Conservation (phyloP, 176 grass and related monocot species). For the Carex littledalei region DNA sequence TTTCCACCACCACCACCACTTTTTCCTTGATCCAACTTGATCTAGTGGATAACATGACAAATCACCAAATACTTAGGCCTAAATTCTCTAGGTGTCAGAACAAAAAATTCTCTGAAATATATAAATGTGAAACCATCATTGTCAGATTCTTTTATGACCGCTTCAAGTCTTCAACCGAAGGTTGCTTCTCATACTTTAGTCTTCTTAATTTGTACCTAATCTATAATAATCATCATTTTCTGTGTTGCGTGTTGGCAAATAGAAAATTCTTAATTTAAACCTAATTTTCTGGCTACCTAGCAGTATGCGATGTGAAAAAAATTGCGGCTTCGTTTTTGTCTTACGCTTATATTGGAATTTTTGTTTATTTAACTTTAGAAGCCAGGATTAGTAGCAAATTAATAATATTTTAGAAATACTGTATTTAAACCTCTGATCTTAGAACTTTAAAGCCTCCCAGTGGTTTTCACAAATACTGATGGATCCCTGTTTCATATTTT, state of each 20-base stretch:
- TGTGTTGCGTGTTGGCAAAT: neutral
- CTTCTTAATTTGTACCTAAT: neutral
- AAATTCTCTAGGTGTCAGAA: neutral
- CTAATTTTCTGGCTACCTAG: neutral
- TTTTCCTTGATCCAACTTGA: neutral
- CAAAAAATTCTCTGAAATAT: neutral
- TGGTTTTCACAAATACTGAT: neutral
- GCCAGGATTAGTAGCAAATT: neutral
- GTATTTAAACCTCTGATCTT: neutral
- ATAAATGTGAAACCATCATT: neutral
- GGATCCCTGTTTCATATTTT: neutral
- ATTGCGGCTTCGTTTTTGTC: neutral
- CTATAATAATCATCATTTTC: neutral
- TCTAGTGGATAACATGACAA: neutral
- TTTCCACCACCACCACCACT: neutral
- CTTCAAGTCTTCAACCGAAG: neutral
- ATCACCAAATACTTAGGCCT: neutral
- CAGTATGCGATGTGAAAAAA: neutral
- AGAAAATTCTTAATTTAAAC: neutral
- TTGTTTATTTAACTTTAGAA: neutral
- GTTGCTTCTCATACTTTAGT: conserved; percentile 11
- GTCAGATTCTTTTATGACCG: neutral
- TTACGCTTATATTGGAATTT: neutral
- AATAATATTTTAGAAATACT: neutral
- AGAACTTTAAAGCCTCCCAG: neutral